These are phyloP conservation scores for Albifimbria verrucaria DNA, from an alignment of 2,329 filamentous ascomycete species.

Conservation along the genomic window DNA sequence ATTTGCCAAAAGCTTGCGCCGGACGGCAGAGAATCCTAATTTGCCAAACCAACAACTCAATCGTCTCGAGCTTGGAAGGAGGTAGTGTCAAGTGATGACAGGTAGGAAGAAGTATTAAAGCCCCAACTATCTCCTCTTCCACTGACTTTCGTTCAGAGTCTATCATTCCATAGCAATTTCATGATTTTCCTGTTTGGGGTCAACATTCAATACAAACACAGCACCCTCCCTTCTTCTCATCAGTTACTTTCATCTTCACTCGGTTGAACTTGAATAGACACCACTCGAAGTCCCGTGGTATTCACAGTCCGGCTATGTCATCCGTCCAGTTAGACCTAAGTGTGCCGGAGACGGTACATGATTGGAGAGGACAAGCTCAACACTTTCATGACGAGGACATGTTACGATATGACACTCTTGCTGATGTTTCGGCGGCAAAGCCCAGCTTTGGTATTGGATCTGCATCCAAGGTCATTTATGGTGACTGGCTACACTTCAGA, in stretches of 20 bases:
- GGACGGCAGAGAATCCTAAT: neutral
- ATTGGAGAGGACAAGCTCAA: neutral
- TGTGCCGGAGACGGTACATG: neutral
- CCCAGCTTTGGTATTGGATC: neutral
- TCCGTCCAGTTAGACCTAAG: neutral
- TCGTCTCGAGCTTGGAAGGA: neutral
- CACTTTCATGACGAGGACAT: neutral
- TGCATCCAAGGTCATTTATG: neutral
- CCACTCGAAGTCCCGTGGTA: too few species aligned
- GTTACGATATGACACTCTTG: neutral
- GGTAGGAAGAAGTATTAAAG: neutral
- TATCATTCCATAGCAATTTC: neutral
- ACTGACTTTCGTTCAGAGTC: neutral
- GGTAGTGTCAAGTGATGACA: neutral
- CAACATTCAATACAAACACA: neutral
- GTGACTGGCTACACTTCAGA: neutral
- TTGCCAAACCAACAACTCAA: neutral
- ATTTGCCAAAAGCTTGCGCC: neutral
- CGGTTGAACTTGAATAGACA: too few species aligned
- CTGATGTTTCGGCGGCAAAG: neutral
- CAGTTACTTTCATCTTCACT: too few species aligned
- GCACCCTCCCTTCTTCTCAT: neutral
- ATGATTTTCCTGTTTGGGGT: neutral
- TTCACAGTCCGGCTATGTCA: neutral
- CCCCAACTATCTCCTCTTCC: neutral